A percentile compares a stretch with the other conserved stretches of the same genome.
Evolutionary conservation across 23 red algal species (phyloP).

Genomic region (Cyanidium caldarium): DNA sequence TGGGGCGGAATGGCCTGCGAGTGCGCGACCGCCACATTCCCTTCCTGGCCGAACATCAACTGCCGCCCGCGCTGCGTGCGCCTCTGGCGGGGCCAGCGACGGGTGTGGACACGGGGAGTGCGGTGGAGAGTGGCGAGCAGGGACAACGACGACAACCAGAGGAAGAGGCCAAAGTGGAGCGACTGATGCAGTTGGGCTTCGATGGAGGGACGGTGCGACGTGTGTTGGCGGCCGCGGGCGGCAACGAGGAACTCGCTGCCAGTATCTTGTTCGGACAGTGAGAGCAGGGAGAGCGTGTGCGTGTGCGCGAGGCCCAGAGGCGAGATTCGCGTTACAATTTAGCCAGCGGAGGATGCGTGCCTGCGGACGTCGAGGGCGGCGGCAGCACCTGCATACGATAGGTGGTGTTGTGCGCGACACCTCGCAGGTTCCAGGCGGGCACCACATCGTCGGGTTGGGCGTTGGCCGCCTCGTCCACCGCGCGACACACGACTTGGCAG

Average conservation of each 20-base stretch:
- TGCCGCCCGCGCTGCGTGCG: slow-evolving; percentile 17
- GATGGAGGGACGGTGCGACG: slow-evolving; percentile 6
- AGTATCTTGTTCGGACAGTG: slow-evolving; percentile 8
- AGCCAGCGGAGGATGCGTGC: no score
- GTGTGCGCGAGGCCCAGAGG: no score
- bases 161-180: background rate
- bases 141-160: background rate
- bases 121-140: background rate
- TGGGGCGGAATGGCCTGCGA: slow-evolving; percentile 37
- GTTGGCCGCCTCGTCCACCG: background rate
- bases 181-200: slow-evolving; percentile 19
- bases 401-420: background rate
- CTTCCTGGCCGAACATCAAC: slow-evolving; percentile 60
- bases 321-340: no score
- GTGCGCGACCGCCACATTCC: slow-evolving; percentile 21
- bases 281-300: no score
- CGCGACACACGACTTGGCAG: background rate
- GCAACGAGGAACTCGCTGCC: slow-evolving; percentile 42
- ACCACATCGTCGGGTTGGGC: background rate
- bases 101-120: background rate
- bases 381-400: background rate
- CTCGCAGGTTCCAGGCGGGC: background rate
- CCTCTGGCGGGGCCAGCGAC: background rate
- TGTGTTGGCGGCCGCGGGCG: slow-evolving; percentile 20
- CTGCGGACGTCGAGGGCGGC: no score